phyloP scores from a whole-genome alignment of 2,329 filamentous ascomycete genomes.

The Curvularia eragrostidis region DNA sequence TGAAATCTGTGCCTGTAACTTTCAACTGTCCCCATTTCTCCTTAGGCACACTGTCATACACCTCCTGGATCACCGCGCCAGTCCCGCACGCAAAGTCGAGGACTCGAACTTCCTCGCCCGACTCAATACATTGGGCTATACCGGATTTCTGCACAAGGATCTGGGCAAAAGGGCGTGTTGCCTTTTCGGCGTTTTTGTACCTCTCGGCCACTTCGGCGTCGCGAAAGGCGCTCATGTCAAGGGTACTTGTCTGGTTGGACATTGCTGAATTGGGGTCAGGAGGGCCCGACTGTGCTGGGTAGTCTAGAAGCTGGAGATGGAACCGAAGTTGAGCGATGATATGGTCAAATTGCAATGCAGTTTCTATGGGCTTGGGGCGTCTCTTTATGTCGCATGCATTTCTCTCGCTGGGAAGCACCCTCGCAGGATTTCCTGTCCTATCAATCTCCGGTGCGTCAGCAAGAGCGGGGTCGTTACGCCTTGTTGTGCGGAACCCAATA shows the following conservation, averaged over 20 bases:
- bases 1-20: background rate
- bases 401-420: background rate
- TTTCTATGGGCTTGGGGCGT: background rate
- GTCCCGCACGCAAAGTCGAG: background rate
- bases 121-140: background rate
- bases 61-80: background rate
- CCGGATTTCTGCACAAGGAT: background rate
- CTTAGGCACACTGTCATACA: background rate
- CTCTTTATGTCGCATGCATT: background rate
- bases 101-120: background rate
- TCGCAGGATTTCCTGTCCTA: background rate
- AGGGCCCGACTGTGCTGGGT: background rate
- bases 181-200: background rate
- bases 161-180: background rate
- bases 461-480: background rate
- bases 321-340: background rate
- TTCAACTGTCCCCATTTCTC: background rate
- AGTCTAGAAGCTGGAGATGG: background rate
- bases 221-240: background rate
- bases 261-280: background rate
- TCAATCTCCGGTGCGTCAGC: background rate
- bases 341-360: background rate
- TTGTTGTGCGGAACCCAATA: background rate
- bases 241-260: background rate
- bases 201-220: background rate